Percentiles rank a stretch among this genome's conserved stretches.
These are phyloP conservation scores for Phytophthora uliginosa DNA, from an alignment of 352 stramenopile genomes.

Conservation along the genomic window DNA sequence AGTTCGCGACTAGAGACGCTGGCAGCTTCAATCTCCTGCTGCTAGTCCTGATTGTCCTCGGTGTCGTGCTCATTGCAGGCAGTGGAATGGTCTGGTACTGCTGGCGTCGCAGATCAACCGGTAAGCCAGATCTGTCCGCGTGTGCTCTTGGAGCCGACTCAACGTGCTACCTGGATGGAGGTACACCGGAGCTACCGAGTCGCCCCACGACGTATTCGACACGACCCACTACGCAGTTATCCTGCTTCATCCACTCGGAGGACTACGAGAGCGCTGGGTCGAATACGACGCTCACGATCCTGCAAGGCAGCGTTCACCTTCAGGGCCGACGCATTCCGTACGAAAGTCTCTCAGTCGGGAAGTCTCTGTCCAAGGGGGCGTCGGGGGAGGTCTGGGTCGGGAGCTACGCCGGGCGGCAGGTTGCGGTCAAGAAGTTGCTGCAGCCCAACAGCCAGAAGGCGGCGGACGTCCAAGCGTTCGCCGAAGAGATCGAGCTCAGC, in stretches of 20 bases:
- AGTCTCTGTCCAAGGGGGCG: slow-evolving; percentile 37
- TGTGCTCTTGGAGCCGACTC: slow-evolving; percentile 5
- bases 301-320: slow-evolving; percentile 26
- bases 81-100: slow-evolving; percentile 10
- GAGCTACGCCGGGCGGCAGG: slow-evolving; percentile 42
- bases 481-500: slow-evolving; percentile 67
- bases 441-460: slow-evolving; percentile 37
- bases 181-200: slow-evolving; percentile 3
- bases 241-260: slow-evolving; percentile 10
- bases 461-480: slow-evolving; percentile 44
- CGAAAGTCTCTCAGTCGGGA: slow-evolving; percentile 22
- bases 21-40: slow-evolving; percentile 2
- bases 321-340: slow-evolving; percentile 33
- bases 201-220: background rate
- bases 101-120: slow-evolving; percentile 1
- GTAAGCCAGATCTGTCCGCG: background rate
- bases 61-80: background rate
- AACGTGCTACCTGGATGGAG: slow-evolving; percentile 2
- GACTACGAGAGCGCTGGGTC: slow-evolving; percentile 21
- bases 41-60: slow-evolving; percentile 24
- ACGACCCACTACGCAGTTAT: slow-evolving; percentile 11
- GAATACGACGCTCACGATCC: slow-evolving; percentile 31
- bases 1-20: slow-evolving; percentile 14
- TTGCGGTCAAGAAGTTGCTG: slow-evolving; percentile 56
- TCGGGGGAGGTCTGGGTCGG: slow-evolving; percentile 61